These are phyloP conservation scores for Closterium sp. DNA, from an alignment of 139 green algal species.

Conservation along the genomic window DNA sequence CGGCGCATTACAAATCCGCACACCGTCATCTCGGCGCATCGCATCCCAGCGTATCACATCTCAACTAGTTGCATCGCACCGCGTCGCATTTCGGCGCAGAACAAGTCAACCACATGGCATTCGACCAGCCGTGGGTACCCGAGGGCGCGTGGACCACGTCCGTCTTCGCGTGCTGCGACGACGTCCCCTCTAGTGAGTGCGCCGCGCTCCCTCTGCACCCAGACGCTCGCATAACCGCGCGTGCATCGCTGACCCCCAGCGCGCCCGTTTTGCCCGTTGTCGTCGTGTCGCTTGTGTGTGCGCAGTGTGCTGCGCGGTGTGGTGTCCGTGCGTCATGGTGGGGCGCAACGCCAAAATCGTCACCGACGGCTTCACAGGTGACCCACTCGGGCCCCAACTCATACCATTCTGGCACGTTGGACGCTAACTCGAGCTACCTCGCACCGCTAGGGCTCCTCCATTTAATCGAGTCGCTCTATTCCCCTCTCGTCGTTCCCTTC, in stretches of 20 bases:
- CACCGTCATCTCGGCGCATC: background rate
- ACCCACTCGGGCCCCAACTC: background rate
- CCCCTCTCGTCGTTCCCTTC: background rate
- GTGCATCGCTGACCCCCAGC: background rate
- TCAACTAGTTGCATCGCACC: no score
- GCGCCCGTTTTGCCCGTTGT: background rate
- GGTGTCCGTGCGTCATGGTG: conserved; percentile 23
- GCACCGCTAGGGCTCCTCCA: background rate
- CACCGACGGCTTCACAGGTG: conserved; percentile 12
- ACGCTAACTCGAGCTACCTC: background rate
- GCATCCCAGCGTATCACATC: no score
- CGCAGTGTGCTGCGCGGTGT: conserved; percentile 16
- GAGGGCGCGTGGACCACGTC: background rate
- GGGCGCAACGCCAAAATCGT: conserved; percentile 23
- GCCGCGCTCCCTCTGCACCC: background rate
- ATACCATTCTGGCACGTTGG: background rate
- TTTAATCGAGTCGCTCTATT: background rate
- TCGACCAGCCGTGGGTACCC: background rate
- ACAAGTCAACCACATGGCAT: background rate
- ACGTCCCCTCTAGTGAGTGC: background rate
- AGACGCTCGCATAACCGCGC: background rate
- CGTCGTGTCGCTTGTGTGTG: background rate
- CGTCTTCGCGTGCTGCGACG: background rate
- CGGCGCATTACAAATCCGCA: background rate
- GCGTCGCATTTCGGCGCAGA: no score